Evolutionary conservation across 2,329 filamentous ascomycete species (phyloP), one percentile per base, ranked within the genome.

Genomic region (Beauveria sp.): DNA sequence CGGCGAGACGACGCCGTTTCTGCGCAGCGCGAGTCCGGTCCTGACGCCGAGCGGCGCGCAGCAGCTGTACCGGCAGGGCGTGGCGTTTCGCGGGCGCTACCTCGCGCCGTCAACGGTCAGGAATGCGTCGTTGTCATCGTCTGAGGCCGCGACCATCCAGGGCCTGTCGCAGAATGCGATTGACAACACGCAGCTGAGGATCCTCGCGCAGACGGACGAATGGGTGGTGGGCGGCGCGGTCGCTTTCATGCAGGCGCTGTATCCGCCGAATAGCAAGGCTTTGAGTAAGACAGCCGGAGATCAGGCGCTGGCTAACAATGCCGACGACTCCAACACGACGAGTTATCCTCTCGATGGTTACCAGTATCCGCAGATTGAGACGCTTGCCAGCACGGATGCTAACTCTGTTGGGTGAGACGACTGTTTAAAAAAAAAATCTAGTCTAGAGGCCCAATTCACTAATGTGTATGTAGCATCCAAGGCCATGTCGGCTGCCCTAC

Each of bases 171-270:
- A 65, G 9, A 69, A 79, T 62, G 72, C 73, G n/a, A 76, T 85
- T 53, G 75, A 83, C 66, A 82, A 80, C 62, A 66, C 62, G 2
- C 77, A 83, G 65, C 66, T 85, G 20, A 68, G 70, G 37, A 66
- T 82, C 40, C 64, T 74, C 37, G 75, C 77, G 22, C 76, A 69
- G 41, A 68, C 72, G 5, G 75, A 80, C 55, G 70, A 73, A 28
- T 80, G 75, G 68, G 69, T 92, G 37, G 83, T 85, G 56, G 86
- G 82, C 63, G 86, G 90, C 3, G 90, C 90, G 40, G 77, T 84
- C 56, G 91, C 87, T 0, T 96, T 96, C 73, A 75, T 94, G 66
- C 92, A 96, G 71, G 91, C 88, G 5, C 78, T 96, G 4, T 96
- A 96, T 69, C 91, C 92, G 2, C 90, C 91, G 0, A 80, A 82